Evolutionary conservation across 441 rosid genomes (phyloP).

Genomic region (Erysimum pusillum): DNA sequence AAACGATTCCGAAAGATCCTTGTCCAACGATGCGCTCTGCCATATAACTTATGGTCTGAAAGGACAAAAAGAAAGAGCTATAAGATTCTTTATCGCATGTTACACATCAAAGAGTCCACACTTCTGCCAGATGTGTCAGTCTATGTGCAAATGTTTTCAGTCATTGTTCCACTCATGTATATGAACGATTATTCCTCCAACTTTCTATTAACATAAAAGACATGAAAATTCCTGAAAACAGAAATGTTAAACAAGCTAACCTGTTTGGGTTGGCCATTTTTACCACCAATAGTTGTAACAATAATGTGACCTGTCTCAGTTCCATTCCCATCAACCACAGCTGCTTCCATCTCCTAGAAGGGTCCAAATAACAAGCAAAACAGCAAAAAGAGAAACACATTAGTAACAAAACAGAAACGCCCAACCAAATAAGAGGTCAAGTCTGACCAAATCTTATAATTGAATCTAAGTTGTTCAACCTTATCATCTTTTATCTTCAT

Average conservation of each 20-base stretch:
- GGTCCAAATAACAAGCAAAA: conserved; percentile 13
- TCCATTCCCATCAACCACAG: conserved; percentile 63
- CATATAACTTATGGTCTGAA: conserved; percentile 63
- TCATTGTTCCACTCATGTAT: neutral
- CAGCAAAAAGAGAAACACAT: neutral
- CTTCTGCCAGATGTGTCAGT: neutral
- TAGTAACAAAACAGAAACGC: neutral
- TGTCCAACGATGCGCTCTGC: conserved; percentile 63
- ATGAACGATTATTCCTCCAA: neutral
- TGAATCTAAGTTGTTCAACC: conserved; percentile 41
- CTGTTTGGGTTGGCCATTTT: conserved; percentile 66
- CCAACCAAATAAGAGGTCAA: conserved; percentile 9
- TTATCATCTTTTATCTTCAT: conserved; percentile 63
- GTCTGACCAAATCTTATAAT: neutral
- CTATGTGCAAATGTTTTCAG: too few species aligned
- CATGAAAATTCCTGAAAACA: neutral
- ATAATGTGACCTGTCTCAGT: conserved; percentile 65
- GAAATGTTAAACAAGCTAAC: conserved; percentile 40
- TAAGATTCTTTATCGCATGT: neutral
- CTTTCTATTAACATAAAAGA: neutral
- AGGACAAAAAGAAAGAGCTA: conserved; percentile 1
- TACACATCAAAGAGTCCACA: neutral
- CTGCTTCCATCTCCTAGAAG: conserved; percentile 65
- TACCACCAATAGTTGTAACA: conserved; percentile 62
- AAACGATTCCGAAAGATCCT: conserved; percentile 63